Conservation (phyloP, 2,329 filamentous ascomycete species). For the Macroventuria anomochaeta region DNA sequence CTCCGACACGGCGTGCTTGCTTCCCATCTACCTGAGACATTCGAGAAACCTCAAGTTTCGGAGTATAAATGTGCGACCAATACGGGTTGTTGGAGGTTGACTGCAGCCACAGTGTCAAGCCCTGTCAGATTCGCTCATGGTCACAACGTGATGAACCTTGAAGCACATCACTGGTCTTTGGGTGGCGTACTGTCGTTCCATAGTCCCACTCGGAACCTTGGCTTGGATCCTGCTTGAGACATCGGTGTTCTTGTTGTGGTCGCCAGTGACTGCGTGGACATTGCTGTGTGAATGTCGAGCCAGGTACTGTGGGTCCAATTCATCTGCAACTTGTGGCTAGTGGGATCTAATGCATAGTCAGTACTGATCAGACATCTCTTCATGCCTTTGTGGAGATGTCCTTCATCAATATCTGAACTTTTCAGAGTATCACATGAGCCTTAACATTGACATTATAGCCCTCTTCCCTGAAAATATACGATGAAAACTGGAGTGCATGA, state of each 20-base stretch:
- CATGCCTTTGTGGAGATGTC: not conserved
- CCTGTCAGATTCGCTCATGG: slow-evolving; percentile 6
- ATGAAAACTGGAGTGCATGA: slow-evolving; percentile 26
- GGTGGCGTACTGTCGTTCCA: not conserved
- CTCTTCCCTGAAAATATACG: slow-evolving; percentile 18
- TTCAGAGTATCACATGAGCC: slow-evolving; percentile 7
- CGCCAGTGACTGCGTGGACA: not conserved
- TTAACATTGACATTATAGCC: slow-evolving; percentile 11
- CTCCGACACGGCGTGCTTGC: slow-evolving; percentile 4
- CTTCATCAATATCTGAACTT: slow-evolving; percentile 3
- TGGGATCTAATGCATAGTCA: slow-evolving; percentile 9
- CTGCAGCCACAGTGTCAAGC: not conserved
- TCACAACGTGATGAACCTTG: slow-evolving; percentile 19
- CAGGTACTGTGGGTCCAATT: not conserved
- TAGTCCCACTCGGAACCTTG: not conserved
- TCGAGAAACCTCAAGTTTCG: slow-evolving; percentile 4
- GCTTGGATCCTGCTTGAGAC: not conserved
- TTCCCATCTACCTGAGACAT: slow-evolving; percentile 16
- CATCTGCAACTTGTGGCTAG: slow-evolving; percentile 4
- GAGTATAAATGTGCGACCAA: slow-evolving; percentile 7
- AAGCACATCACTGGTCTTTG: slow-evolving; percentile 5
- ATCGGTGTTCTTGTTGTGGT: not conserved
- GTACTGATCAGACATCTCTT: not conserved
- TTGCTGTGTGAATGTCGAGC: not conserved
- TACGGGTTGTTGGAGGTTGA: slow-evolving; percentile 1